Evolutionary conservation across 2,329 filamentous ascomycete genomes (phyloP).

Genomic region (Sporothrix variecibatus): DNA sequence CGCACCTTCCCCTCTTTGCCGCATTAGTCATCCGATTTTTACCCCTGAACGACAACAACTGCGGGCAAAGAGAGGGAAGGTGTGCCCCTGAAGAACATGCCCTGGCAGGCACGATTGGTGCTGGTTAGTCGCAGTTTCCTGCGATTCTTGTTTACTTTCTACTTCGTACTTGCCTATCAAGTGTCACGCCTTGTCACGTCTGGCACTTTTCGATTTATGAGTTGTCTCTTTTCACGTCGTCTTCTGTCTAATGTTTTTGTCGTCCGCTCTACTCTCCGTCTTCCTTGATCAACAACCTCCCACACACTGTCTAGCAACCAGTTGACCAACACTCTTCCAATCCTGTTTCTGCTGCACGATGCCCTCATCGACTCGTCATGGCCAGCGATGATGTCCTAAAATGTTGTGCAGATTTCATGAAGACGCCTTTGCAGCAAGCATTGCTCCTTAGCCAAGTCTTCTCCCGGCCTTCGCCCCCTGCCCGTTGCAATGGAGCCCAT

Average conservation of each 20-base stretch:
- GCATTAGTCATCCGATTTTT: conserved; percentile 9
- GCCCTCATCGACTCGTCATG: neutral
- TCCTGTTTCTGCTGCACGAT: neutral
- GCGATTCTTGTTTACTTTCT: conserved; percentile 16
- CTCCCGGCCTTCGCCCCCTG: neutral
- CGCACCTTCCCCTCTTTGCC: neutral
- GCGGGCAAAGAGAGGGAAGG: neutral
- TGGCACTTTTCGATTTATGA: neutral
- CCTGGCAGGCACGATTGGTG: neutral
- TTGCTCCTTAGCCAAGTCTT: neutral
- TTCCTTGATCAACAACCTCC: neutral
- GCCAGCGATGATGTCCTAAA: neutral
- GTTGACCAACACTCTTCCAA: neutral
- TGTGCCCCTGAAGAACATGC: neutral
- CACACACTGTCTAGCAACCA: neutral
- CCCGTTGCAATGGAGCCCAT: neutral
- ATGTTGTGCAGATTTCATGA: neutral
- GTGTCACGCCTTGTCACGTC: neutral
- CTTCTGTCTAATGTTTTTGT: neutral
- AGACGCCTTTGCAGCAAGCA: neutral
- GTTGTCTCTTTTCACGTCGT: neutral
- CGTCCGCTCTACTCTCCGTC: neutral
- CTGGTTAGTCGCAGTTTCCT: conserved; percentile 9
- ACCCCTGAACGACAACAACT: neutral
- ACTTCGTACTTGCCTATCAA: neutral